Conservation (phyloP, 75 land plant species). For the Adiantum capillusveneris region DNA sequence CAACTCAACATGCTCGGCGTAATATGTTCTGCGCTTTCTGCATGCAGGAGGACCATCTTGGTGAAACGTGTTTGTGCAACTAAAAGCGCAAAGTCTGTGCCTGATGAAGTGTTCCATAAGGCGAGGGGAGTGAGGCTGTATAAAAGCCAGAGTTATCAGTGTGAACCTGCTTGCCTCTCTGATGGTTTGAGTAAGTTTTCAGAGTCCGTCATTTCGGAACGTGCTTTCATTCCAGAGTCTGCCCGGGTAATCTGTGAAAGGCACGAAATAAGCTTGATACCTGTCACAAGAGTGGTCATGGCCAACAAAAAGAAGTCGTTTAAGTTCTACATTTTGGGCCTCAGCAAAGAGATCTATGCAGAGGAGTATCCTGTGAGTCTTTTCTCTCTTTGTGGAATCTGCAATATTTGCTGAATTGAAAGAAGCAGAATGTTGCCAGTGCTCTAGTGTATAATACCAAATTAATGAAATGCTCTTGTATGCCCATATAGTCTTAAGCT, state of each 20-base stretch:
- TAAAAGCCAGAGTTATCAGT: constrained; percentile 76
- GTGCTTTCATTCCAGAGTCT: constrained; percentile 54
- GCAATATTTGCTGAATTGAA: too few relatives aligned
- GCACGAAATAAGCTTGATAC: constrained; percentile 77
- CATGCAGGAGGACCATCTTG: too few relatives aligned
- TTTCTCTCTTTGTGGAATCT: constrained; percentile 58
- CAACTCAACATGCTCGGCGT: too few relatives aligned
- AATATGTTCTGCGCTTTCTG: too few relatives aligned
- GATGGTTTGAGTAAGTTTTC: constrained; percentile 79
- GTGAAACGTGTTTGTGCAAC: constrained; percentile 72
- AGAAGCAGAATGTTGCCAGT: too few relatives aligned
- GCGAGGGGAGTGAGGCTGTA: constrained; percentile 62
- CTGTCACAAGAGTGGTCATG: constrained; percentile 89
- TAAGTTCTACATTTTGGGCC: constrained; percentile 79
- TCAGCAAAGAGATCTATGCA: constrained; percentile 63
- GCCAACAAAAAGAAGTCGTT: constrained; percentile 46
- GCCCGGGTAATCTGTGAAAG: constrained; percentile 87
- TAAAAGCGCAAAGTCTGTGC: constrained; percentile 80
- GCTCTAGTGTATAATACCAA: too few relatives aligned
- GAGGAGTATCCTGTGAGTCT: constrained; percentile 58
- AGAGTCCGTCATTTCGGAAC: constrained; percentile 62
- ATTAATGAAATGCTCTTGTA: too few relatives aligned
- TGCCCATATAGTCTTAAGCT: too few relatives aligned
- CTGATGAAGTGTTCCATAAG: constrained; percentile 76
- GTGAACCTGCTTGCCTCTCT: constrained; percentile 78